Conservation (phyloP, 805 yeast genomes). For the Barnettozyma californica region DNA sequence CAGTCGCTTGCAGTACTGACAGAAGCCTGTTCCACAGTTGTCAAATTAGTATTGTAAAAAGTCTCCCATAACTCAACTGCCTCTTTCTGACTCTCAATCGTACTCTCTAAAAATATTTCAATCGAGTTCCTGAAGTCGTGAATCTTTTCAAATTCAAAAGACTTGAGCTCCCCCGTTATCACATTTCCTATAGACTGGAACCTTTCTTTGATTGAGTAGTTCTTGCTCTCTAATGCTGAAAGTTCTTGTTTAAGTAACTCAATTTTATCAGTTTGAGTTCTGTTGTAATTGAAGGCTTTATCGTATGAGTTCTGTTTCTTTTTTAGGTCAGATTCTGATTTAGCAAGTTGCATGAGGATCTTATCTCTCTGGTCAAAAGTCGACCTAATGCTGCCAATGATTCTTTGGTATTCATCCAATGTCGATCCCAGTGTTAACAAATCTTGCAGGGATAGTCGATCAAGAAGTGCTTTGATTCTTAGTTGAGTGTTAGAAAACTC, state of each 20-base stretch:
- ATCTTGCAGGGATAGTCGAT: conserved; percentile 78
- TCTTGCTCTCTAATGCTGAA: conserved; percentile 46
- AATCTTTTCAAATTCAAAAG: conserved; percentile 69
- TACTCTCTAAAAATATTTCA: conserved; percentile 84
- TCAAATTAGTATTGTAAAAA: conserved; percentile 57
- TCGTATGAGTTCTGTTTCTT: conserved; percentile 44
- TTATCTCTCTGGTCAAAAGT: conserved; percentile 73
- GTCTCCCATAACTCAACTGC: conserved; percentile 85
- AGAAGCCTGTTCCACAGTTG: conserved; percentile 4
- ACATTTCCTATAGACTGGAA: conserved; percentile 61
- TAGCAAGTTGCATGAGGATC: conserved; percentile 39
- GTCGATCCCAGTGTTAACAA: conserved; percentile 81
- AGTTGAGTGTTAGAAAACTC: conserved; percentile 70
- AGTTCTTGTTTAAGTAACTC: conserved; percentile 55
- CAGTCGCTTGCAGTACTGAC: not conserved
- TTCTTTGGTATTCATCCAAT: conserved; percentile 79
- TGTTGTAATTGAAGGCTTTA: conserved; percentile 39
- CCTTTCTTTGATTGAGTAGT: conserved; percentile 46
- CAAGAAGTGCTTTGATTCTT: conserved; percentile 66
- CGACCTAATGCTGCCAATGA: conserved; percentile 67
- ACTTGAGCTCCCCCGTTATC: conserved; percentile 60
- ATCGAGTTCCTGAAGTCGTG: conserved; percentile 84
- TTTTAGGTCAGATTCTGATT: conserved; percentile 43
- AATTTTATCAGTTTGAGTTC: conserved; percentile 59
- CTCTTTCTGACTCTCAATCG: conserved; percentile 91